Evolutionary conservation across 257 asterid species (phyloP).

Genomic region (Dorcoceras hygrometricum): DNA sequence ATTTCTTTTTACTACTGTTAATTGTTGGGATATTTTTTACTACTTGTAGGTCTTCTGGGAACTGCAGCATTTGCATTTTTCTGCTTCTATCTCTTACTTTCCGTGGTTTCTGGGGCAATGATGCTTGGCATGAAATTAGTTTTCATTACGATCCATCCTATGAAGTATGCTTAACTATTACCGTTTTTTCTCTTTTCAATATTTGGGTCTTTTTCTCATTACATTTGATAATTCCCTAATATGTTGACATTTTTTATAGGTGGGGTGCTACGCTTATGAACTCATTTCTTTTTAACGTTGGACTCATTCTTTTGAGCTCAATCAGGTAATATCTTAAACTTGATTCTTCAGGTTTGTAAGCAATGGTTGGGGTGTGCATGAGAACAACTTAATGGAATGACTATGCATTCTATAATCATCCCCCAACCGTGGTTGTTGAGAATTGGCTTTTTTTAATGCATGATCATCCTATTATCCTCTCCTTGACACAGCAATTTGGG

Average conservation of each 20-base stretch:
- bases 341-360: slow-evolving; percentile 21
- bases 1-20: slow-evolving; percentile 13
- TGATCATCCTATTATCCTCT: too few relatives aligned
- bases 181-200: neutral
- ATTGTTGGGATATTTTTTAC: slow-evolving; percentile 23
- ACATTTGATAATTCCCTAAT: slow-evolving; percentile 18
- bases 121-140: slow-evolving; percentile 92
- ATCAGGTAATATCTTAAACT: slow-evolving; percentile 60
- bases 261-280: slow-evolving; percentile 97
- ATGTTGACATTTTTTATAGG: slow-evolving; percentile 37
- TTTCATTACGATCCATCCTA: slow-evolving; percentile 94
- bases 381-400: too few relatives aligned
- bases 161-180: slow-evolving; percentile 57
- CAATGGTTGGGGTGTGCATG: slow-evolving; percentile 3
- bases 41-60: slow-evolving; percentile 82
- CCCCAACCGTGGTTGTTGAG: too few relatives aligned
- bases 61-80: slow-evolving; percentile 96
- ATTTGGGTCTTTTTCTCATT: slow-evolving; percentile 5
- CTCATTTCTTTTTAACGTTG: slow-evolving; percentile 87
- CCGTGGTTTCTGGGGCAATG: slow-evolving; percentile 96
- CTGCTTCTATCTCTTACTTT: slow-evolving; percentile 93
- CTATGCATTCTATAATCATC: too few relatives aligned
- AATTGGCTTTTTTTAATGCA: too few relatives aligned
- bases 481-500: too few relatives aligned
- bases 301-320: slow-evolving; percentile 89